Percentiles rank a stretch among this genome's conserved stretches.
Conservation (phyloP, 352 stramenopile species). For the Pythium apleroticum region DNA sequence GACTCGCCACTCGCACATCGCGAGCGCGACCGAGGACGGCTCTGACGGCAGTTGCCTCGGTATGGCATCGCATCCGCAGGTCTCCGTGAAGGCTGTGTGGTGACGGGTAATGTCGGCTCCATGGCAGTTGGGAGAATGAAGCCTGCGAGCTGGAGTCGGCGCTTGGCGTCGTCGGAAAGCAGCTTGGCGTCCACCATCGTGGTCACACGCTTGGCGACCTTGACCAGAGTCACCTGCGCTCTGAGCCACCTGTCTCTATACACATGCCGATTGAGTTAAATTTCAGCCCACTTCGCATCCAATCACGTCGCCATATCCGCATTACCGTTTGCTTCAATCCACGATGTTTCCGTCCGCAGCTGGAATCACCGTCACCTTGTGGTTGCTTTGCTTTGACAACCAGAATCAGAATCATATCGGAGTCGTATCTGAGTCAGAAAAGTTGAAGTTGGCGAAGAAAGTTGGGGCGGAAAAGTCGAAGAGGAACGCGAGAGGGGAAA, state of each 20-base stretch:
- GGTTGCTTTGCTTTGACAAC: background rate
- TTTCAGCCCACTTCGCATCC: background rate
- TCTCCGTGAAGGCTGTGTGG: background rate
- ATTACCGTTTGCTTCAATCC: background rate
- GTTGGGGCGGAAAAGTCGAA: constrained; percentile 10
- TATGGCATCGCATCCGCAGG: background rate
- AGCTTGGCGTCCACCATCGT: background rate
- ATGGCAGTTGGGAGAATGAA: constrained; percentile 1
- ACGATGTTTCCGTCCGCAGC: background rate
- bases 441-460: constrained; percentile 25
- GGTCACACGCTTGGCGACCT: background rate
- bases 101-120: background rate
- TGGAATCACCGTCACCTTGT: background rate
- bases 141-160: constrained; percentile 19
- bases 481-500: constrained; percentile 12
- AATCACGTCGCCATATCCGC: background rate
- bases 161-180: constrained; percentile 13
- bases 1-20: background rate
- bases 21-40: background rate
- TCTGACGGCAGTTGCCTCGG: constrained; percentile 12
- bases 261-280: background rate
- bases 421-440: constrained; percentile 14
- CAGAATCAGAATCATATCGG: constrained; percentile 22
- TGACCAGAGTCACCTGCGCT: background rate
- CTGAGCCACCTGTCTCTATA: background rate